Evolutionary conservation across 805 yeast species (phyloP).

Genomic region (Naumovozyma baii): DNA sequence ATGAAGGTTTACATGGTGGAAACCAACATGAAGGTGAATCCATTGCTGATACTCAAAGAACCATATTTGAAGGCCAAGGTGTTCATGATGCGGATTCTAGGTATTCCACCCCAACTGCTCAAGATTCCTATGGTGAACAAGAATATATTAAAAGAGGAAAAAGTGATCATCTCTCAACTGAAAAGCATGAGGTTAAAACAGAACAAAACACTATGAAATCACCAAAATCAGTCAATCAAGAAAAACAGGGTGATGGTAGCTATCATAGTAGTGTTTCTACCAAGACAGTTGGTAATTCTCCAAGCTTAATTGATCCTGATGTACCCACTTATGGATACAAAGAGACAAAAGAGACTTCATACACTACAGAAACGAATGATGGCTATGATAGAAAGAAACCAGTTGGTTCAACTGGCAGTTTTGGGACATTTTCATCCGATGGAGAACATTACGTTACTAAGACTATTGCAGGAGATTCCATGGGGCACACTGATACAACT

Average conservation of each 20-base stretch:
- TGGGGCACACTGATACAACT: background rate
- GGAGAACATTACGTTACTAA: background rate
- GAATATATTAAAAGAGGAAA: too few species aligned
- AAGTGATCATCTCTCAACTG: too few species aligned
- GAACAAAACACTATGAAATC: background rate
- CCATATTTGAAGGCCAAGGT: background rate
- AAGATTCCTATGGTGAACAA: background rate
- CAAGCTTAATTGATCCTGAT: conserved; percentile 24
- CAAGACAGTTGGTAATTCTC: conserved; percentile 15
- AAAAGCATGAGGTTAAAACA: background rate
- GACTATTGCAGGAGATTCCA: background rate
- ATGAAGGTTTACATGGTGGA: too few species aligned
- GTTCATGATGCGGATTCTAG: background rate
- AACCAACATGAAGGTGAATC: background rate
- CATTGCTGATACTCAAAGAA: background rate
- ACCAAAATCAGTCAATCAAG: background rate
- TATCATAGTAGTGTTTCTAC: conserved; percentile 17
- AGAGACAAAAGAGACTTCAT: conserved; percentile 2
- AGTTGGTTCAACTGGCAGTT: background rate
- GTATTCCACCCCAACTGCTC: background rate
- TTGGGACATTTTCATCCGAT: background rate
- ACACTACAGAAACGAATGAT: background rate
- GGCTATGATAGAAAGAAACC: background rate
- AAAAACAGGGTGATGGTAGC: too few species aligned
- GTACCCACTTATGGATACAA: conserved; percentile 22